Evolutionary conservation across 2,329 filamentous ascomycete species (phyloP), one percentile per base, ranked within the genome.

Genomic region (Aspergillus alliaceus): DNA sequence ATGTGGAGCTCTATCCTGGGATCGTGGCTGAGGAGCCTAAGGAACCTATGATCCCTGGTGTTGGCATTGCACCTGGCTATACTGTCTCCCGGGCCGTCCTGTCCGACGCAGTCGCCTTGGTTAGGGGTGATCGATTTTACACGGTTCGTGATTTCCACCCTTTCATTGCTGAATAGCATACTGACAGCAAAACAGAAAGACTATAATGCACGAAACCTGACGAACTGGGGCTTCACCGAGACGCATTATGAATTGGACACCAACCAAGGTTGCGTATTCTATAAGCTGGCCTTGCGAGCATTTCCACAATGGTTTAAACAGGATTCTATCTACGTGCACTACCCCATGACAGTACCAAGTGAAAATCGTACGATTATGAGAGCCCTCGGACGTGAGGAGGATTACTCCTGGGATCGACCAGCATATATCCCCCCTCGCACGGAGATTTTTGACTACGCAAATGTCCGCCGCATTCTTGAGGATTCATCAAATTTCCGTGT

Each of bases 151-250:
- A n/a, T n/a, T n/a, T n/a, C n/a, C n/a, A n/a, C n/a, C n/a, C 27
- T 22, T n/a, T 22, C 7, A 27, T 24, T n/a, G 4, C 7, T 6
- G 15, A 18, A 7, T 14, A 31, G 14, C 7, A 12, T 46, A 2
- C 22, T 14, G 80, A 75, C 39, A 9, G 1, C n/a, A 55, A 62
- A 48, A 64, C n/a, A 15, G 24, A 12, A 5, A 22, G 90, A 93
- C 72, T 93, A 89, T 70, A 85, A 87, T 63, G 84, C 90, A 0
- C 83, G 85, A 8, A 85, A 86, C 64, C 75, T 96, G 47, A 96
- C 91, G 1, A 92, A 91, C 75, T 96, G 90, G 90, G 91, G 91
- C 20, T 93, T 84, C 77, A 85, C 86, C 53, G 88, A 91, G 69
- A 88, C 84, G 3, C 82, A 89, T 20, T 90, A 88, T 55, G 90